Base-by-base conservation (phyloP, 352 stramenopile genomes). In the Salisapilia sapeloensis region DNA sequence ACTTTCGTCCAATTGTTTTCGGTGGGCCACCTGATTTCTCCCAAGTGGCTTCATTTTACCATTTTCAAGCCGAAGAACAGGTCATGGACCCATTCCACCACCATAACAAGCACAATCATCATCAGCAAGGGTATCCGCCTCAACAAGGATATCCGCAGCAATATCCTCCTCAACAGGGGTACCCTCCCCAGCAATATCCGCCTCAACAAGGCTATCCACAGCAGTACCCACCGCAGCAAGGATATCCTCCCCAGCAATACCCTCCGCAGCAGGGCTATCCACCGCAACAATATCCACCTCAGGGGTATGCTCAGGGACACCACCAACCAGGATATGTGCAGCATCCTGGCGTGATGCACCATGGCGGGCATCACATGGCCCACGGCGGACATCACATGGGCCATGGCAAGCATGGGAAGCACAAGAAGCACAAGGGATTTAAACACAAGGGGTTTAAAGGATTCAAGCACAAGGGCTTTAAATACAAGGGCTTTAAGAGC, bases 71-170 rank as follows among this genome's bases (percentile, higher is more conserved):
- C n/a, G n/a, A n/a, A n/a, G n/a, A n/a, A n/a, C n/a, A n/a, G n/a
- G n/a, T n/a, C n/a, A n/a, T n/a, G n/a, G n/a, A 64, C 44, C 44
- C 40, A 6, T 40, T 41, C 20, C 51, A 58, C 28, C 44, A 44
- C 19, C n/a, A n/a, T n/a, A n/a, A n/a, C 38, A 21, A 14, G 54
- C 49, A 1, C 48, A 55, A n/a, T 24, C 24, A 11, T 18, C 24
- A 29, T 5, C 44, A 42, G 25, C 49, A 50, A 29, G 42, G 38
- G 9, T 63, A 70, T 32, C 56, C 56, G 2, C 35, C 44, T 0
- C 51, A 60, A 27, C 48, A 44, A 13, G 50, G 42, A 4, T 60
- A 56, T 33, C 48, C 52, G 16, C 8, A 38, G 42, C 7, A 49
- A 51, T 35, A 45, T 32, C 36, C 44, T 13, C 33, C 12, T 20